Evolutionary conservation across 2,329 filamentous ascomycete species (phyloP).

Genomic region (Colletotrichum echinochloae): DNA sequence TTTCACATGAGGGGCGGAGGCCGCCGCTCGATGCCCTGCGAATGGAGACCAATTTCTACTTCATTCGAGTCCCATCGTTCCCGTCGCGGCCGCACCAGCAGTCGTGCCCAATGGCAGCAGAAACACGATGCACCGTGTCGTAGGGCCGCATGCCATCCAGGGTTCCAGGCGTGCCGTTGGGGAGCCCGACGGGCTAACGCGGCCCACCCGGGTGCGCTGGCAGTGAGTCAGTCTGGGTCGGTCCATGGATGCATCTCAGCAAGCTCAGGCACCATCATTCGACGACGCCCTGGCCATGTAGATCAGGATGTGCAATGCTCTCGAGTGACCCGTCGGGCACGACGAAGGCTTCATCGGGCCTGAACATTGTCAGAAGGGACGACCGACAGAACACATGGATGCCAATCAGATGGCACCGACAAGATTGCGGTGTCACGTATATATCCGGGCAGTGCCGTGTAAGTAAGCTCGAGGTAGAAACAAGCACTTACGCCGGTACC

Average conservation of each 20-base stretch:
- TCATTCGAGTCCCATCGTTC: conserved; percentile 9
- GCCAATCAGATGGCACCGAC: conserved; percentile 30
- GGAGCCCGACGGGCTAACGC: conserved; percentile 21
- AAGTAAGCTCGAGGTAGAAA: conserved; percentile 30
- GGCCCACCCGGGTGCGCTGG: conserved; percentile 38
- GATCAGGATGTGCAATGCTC: conserved; percentile 9
- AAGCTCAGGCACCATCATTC: conserved; percentile 28
- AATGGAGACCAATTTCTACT: conserved; percentile 18
- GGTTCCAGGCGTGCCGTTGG: conserved; percentile 24
- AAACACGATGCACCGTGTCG: not conserved
- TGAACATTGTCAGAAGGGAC: not conserved
- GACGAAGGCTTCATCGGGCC: conserved; percentile 22
- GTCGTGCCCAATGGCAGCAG: conserved; percentile 23
- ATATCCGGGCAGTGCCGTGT: conserved; percentile 34
- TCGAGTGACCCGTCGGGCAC: conserved; percentile 13
- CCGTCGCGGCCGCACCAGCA: conserved; percentile 25
- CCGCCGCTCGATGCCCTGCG: conserved; percentile 14
- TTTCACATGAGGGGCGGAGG: conserved; percentile 14
- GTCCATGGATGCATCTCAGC: conserved; percentile 32
- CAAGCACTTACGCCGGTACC: conserved; percentile 19
- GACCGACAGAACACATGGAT: not conserved
- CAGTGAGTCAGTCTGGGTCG: conserved; percentile 36
- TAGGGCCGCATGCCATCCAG: conserved; percentile 34
- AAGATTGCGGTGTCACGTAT: conserved; percentile 35
- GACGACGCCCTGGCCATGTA: conserved; percentile 10